phyloP scores from a whole-genome alignment of 2,329 filamentous ascomycete species.

The Cercospora sojina region DNA sequence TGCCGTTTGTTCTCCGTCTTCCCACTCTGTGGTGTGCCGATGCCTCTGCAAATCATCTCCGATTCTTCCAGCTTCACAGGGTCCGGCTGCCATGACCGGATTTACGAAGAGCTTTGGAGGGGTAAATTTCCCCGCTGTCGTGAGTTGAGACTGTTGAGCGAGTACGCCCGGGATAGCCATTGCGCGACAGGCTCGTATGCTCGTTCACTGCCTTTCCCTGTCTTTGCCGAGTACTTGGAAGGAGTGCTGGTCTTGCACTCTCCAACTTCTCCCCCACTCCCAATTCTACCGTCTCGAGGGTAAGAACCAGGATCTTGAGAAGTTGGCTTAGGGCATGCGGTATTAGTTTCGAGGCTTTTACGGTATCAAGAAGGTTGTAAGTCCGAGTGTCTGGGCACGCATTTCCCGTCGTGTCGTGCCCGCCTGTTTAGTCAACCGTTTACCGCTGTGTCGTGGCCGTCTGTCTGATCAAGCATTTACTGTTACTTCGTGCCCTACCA shows the following conservation, averaged over 20 bases:
- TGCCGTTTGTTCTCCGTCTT: background rate
- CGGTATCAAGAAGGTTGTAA: background rate
- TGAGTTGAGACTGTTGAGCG: no score
- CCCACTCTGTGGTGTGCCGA: background rate
- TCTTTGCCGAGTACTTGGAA: background rate
- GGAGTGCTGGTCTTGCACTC: background rate
- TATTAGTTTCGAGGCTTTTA: background rate
- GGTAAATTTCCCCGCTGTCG: background rate
- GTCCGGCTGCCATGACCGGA: background rate
- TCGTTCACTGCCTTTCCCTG: background rate
- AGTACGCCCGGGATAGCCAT: no score
- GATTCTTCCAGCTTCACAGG: background rate
- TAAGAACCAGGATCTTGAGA: background rate
- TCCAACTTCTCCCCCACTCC: background rate
- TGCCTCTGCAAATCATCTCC: background rate
- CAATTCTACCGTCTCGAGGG: background rate
- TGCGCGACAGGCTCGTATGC: background rate
- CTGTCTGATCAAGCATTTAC: background rate
- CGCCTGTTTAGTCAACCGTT: background rate
- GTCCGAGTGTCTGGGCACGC: background rate
- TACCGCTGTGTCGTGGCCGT: background rate
- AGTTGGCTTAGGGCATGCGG: background rate
- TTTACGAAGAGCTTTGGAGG: background rate
- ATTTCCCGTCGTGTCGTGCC: background rate
- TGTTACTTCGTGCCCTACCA: background rate